phyloP scores from a whole-genome alignment of 495 filamentous ascomycete genomes.

The Podospora anserina region DNA sequence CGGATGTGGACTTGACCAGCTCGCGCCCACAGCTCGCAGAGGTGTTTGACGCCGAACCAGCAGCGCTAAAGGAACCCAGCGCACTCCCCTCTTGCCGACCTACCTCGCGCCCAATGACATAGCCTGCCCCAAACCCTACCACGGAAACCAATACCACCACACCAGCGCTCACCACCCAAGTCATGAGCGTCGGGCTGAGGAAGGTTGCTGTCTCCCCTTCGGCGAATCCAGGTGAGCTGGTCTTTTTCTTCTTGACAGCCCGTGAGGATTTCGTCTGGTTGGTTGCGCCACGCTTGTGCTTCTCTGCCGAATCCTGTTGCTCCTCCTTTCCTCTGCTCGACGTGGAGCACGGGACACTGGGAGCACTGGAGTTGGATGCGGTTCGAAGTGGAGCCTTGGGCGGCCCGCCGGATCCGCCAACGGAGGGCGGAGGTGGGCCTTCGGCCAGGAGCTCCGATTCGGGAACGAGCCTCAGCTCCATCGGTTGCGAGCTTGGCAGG shows the following conservation, averaged over 20 bases:
- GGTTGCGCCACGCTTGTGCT: constrained; percentile 52
- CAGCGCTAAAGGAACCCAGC: constrained; percentile 34
- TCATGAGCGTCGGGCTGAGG: constrained; percentile 73
- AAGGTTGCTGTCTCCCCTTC: constrained; percentile 21
- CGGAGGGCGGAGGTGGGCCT: constrained; percentile 25
- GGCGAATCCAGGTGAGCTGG: constrained; percentile 20
- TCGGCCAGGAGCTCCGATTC: constrained; percentile 66
- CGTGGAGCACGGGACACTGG: constrained; percentile 31
- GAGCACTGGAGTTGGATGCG: constrained; percentile 35
- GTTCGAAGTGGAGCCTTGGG: constrained; percentile 30
- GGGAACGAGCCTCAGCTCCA: constrained; percentile 64
- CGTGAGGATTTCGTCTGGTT: constrained; percentile 37
- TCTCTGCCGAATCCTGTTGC: constrained; percentile 44
- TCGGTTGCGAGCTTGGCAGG: constrained; percentile 47
- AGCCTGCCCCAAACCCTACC: constrained; percentile 90
- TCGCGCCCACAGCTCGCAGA: constrained; percentile 46
- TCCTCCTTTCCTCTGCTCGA: constrained; percentile 40
- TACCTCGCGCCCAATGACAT: constrained; percentile 80
- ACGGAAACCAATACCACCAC: constrained; percentile 89
- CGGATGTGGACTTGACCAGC: constrained; percentile 35
- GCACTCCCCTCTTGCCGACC: constrained; percentile 58
- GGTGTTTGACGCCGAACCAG: constrained; percentile 40
- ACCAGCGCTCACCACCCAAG: constrained; percentile 88
- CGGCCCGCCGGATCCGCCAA: constrained; percentile 18
- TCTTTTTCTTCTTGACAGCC: constrained; percentile 56